A percentile compares a stretch with the other conserved stretches of the same genome.
Evolutionary conservation across 2,329 filamentous ascomycete genomes (phyloP).

Genomic region (Nemania sp.): DNA sequence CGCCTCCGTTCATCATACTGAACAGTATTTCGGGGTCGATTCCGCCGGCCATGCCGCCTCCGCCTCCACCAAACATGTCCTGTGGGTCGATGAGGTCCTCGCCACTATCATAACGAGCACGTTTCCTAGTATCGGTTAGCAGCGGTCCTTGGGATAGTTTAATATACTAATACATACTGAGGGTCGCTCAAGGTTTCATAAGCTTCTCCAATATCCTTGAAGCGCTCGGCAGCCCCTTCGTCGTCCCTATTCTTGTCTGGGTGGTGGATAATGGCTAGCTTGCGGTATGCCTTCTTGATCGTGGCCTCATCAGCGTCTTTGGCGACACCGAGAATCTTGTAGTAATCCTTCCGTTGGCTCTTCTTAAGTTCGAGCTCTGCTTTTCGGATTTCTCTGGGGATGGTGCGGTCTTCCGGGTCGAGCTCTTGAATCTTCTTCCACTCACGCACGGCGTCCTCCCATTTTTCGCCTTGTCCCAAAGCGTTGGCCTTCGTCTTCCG

Average conservation of each 20-base stretch:
- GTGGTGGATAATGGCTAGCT: slow-evolving; percentile 90
- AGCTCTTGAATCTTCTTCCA: slow-evolving; percentile 84
- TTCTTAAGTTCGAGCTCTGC: slow-evolving; percentile 98
- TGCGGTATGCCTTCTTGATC: slow-evolving; percentile 97
- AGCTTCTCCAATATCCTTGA: slow-evolving; percentile 97
- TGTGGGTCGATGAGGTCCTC: slow-evolving; percentile 86
- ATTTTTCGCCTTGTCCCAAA: slow-evolving; percentile 79
- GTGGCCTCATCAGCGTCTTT: slow-evolving; percentile 83
- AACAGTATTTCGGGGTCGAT: slow-evolving; percentile 80
- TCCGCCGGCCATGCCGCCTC: slow-evolving; percentile 56
- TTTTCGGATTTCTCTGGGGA: slow-evolving; percentile 82
- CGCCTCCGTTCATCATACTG: slow-evolving; percentile 77
- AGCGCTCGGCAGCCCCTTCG: slow-evolving; percentile 79
- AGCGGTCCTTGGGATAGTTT: slow-evolving; percentile 16
- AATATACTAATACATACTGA: slow-evolving; percentile 64
- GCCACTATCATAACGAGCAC: slow-evolving; percentile 86
- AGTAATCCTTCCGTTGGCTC: slow-evolving; percentile 96
- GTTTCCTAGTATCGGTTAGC: slow-evolving; percentile 66
- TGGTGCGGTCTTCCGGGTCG: slow-evolving; percentile 78
- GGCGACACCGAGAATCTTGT: slow-evolving; percentile 89
- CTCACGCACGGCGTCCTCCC: slow-evolving; percentile 89
- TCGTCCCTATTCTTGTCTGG: slow-evolving; percentile 97
- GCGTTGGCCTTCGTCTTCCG: slow-evolving; percentile 94
- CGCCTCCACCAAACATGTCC: slow-evolving; percentile 76
- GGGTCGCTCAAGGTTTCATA: slow-evolving; percentile 94